Evolutionary conservation across 306 rosid species (phyloP).

Genomic region (Quercus aquifolioides): DNA sequence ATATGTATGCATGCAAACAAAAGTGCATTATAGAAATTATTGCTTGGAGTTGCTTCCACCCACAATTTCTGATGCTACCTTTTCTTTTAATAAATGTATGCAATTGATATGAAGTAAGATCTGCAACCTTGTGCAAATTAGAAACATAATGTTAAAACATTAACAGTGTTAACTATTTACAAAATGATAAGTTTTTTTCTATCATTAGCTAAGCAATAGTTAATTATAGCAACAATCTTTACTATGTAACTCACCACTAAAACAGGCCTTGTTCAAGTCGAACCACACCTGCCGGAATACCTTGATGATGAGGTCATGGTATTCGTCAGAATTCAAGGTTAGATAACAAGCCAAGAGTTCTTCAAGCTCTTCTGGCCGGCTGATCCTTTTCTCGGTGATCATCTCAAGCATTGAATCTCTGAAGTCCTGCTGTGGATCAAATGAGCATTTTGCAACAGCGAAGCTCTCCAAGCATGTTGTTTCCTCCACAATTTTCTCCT

Average conservation of each 20-base stretch:
- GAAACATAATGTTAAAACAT: conserved; percentile 6
- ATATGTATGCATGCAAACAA: background rate
- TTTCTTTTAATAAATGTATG: background rate
- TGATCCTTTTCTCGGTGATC: conserved; percentile 65
- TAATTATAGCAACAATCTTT: conserved; percentile 30
- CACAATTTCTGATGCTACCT: background rate
- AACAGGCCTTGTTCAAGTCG: conserved; percentile 46
- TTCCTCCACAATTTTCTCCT: conserved; percentile 30
- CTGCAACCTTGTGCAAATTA: background rate
- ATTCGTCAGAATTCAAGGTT: conserved; percentile 78
- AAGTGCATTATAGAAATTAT: background rate
- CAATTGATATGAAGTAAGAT: background rate
- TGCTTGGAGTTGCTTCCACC: background rate
- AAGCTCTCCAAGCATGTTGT: conserved; percentile 50
- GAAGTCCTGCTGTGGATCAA: conserved; percentile 74
- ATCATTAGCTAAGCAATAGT: conserved; percentile 9
- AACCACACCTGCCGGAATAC: conserved; percentile 90
- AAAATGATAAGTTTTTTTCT: conserved; percentile 5
- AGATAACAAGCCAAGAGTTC: conserved; percentile 83
- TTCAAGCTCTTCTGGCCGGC: conserved; percentile 67
- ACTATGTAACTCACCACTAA: conserved; percentile 28
- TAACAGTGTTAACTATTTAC: conserved; percentile 16
- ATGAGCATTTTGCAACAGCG: conserved; percentile 78
- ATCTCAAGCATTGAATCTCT: conserved; percentile 96
- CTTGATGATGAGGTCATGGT: conserved; percentile 81